Conservation (phyloP, 2,329 filamentous ascomycete genomes). For the Thielaviopsis euricoi region DNA sequence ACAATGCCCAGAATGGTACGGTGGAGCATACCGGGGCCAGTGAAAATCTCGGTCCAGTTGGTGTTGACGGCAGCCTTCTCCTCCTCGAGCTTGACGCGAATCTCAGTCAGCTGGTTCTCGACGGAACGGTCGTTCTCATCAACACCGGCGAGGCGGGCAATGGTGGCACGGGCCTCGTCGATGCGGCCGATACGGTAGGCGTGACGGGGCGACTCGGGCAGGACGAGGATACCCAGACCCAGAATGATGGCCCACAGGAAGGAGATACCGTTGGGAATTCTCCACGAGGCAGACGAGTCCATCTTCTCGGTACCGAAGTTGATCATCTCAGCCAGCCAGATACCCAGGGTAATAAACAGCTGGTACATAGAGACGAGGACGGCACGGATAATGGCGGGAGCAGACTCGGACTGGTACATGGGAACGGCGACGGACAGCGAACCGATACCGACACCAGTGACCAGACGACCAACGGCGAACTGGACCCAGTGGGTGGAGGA, state of each 20-base stretch:
- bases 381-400: conserved; percentile 46
- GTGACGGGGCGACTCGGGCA: conserved; percentile 38
- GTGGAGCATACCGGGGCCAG: conserved; percentile 48
- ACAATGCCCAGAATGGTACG: conserved; percentile 44
- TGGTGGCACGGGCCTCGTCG: conserved; percentile 31
- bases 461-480: conserved; percentile 45
- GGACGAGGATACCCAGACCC: conserved; percentile 30
- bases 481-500: conserved; percentile 42
- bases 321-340: conserved; percentile 40
- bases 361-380: conserved; percentile 49
- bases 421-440: conserved; percentile 46
- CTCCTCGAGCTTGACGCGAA: conserved; percentile 32
- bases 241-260: conserved; percentile 39
- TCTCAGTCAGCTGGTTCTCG: conserved; percentile 32
- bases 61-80: conserved; percentile 32
- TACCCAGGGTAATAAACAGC: conserved; percentile 52
- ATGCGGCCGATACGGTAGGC: conserved; percentile 29
- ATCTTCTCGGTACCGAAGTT: conserved; percentile 42
- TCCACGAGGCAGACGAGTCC: conserved; percentile 36
- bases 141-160: conserved; percentile 29
- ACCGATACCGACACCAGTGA: conserved; percentile 51
- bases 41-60: conserved; percentile 45
- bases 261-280: conserved; percentile 42
- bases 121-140: conserved; percentile 24
- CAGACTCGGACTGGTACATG: conserved; percentile 53